Conservation (phyloP, 2,329 filamentous ascomycete species). For the Elsinoe necatrix region DNA sequence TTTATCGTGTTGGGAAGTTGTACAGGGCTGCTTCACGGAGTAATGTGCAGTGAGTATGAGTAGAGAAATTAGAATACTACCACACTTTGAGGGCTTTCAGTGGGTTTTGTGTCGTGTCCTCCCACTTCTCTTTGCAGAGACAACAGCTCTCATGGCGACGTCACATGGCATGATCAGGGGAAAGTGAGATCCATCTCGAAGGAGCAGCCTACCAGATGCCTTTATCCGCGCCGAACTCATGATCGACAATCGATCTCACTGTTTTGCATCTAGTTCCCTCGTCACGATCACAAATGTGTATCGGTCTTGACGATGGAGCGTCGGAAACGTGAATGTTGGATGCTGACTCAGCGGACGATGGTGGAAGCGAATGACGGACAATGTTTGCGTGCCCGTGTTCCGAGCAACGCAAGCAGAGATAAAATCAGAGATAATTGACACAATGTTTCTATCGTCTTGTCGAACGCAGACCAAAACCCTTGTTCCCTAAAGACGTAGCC, state of each 20-base stretch:
- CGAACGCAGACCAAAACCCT: too few species aligned
- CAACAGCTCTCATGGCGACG: slow-evolving; percentile 13
- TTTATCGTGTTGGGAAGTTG: not conserved
- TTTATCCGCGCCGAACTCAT: not conserved
- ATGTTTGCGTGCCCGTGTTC: too few species aligned
- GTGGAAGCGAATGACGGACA: too few species aligned
- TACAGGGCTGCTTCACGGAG: not conserved
- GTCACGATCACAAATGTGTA: too few species aligned
- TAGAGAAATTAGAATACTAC: not conserved
- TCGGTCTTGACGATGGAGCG: too few species aligned
- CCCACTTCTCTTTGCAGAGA: not conserved
- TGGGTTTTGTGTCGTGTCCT: slow-evolving; percentile 1
- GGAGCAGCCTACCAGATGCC: not conserved
- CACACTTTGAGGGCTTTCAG: not conserved
- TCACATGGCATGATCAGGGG: slow-evolving; percentile 6
- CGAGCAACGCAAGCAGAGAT: too few species aligned
- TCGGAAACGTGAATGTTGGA: too few species aligned
- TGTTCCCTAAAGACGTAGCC: too few species aligned
- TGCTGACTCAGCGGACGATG: too few species aligned
- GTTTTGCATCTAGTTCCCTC: not conserved
- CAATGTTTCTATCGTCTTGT: too few species aligned
- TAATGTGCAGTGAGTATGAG: not conserved
- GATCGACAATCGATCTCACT: not conserved
- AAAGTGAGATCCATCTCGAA: not conserved
- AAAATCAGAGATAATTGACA: too few species aligned